Percentiles rank a stretch among this genome's conserved stretches.
Evolutionary conservation across 345 rosid species (phyloP).

Genomic region (Theobroma cacao): DNA sequence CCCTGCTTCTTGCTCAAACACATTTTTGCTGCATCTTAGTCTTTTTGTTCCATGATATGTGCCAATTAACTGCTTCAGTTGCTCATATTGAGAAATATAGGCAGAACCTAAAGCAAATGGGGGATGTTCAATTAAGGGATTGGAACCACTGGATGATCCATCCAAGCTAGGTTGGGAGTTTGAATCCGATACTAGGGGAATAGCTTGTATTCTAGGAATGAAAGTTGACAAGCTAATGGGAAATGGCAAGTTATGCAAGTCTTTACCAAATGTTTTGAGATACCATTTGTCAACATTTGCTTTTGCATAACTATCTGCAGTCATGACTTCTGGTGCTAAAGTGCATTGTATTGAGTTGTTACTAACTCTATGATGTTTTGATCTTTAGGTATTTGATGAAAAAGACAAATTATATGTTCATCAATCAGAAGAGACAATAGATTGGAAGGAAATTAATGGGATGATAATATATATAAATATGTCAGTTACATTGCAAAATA

Average conservation of each 20-base stretch:
- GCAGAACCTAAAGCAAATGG: constrained; percentile 26
- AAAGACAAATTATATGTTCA: constrained; percentile 9
- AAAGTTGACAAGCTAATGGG: constrained; percentile 16
- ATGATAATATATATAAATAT: neutral
- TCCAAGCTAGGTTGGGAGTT: constrained; percentile 33
- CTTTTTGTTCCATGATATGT: constrained; percentile 23
- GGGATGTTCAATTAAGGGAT: constrained; percentile 36
- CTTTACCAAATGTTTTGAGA: constrained; percentile 21
- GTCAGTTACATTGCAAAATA: neutral
- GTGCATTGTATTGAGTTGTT: constrained; percentile 34
- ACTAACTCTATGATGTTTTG: constrained; percentile 50
- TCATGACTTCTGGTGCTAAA: constrained; percentile 24
- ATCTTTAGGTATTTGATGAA: constrained; percentile 67
- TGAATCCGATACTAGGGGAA: constrained; percentile 17
- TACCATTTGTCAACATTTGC: constrained; percentile 8
- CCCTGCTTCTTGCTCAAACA: constrained; percentile 21
- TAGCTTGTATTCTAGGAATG: constrained; percentile 19
- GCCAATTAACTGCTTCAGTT: constrained; percentile 19
- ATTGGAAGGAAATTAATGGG: neutral
- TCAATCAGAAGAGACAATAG: neutral
- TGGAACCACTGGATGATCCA: constrained; percentile 51
- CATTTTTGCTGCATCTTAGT: constrained; percentile 5
- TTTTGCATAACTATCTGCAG: constrained; percentile 18
- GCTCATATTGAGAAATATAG: constrained; percentile 19
- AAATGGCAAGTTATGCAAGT: constrained; percentile 19